A percentile compares a stretch with the other conserved stretches of the same genome.
phyloP scores from a whole-genome alignment of 176 grass and related monocot species.

The Neostapfia colusana region DNA sequence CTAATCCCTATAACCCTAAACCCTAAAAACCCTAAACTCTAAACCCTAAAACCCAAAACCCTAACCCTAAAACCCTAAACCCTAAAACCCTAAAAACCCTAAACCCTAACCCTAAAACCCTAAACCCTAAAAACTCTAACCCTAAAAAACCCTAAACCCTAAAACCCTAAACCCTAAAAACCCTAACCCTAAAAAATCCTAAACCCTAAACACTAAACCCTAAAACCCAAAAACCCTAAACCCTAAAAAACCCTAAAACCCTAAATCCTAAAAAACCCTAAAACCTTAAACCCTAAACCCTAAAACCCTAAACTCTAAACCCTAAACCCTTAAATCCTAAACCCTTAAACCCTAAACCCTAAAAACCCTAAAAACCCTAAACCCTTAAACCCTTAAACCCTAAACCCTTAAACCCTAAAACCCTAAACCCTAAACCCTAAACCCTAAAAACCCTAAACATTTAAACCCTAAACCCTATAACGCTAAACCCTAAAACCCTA shows the following conservation, averaged over 20 bases:
- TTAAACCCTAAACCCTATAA: constrained; percentile 1
- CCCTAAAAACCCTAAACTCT: not conserved
- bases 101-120: not conserved
- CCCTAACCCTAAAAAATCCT: too few relatives aligned
- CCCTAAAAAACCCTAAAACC: too few relatives aligned
- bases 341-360: constrained; percentile 28
- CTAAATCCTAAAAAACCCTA: constrained; percentile 25
- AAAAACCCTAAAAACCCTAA: not conserved
- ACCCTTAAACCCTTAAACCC: constrained; percentile 1
- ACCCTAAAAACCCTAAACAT: constrained; percentile 1
- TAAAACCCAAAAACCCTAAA: too few relatives aligned
- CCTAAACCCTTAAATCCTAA: constrained; percentile 24
- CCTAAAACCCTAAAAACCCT: not conserved
- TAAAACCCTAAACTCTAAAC: constrained; percentile 16
- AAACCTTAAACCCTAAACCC: constrained; percentile 13
- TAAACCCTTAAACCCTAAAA: constrained; percentile 12
- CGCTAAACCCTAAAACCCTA: constrained; percentile 19
- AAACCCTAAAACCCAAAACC: not conserved
- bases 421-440: constrained; percentile 11
- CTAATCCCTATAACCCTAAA: not conserved
- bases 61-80: not conserved
- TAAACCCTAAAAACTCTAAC: not conserved
- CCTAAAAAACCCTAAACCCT: not conserved
- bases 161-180: constrained; percentile 1
- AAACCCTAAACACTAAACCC: too few relatives aligned